Percentiles rank a stretch among this genome's conserved stretches.
phyloP scores from a whole-genome alignment of 139 green algal genomes.

The Coelastrella sp. region DNA sequence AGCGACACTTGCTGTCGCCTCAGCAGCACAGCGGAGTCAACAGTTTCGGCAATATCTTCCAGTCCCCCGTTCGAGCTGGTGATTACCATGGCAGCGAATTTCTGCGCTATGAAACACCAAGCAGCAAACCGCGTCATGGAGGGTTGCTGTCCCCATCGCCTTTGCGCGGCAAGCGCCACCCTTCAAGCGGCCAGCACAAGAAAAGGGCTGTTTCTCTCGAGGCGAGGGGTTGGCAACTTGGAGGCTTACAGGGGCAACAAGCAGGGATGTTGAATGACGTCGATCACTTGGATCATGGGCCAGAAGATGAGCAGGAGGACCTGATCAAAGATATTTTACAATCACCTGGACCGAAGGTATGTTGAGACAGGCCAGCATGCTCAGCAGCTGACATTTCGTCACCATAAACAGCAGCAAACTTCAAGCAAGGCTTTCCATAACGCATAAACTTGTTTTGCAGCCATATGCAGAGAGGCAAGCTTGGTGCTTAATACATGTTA shows the following conservation, averaged over 20 bases:
- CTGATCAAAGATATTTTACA: constrained; percentile 36
- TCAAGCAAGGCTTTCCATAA: neutral
- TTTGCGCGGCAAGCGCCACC: constrained; percentile 14
- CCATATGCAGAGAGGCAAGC: neutral
- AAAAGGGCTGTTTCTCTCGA: constrained; percentile 38
- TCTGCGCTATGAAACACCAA: constrained; percentile 40
- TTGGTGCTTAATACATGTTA: no score
- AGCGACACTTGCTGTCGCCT: neutral
- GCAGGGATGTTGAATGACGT: neutral
- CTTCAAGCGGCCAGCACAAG: constrained; percentile 7
- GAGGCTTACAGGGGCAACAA: neutral
- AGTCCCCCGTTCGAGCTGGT: constrained; percentile 2
- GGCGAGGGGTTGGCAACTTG: constrained; percentile 32
- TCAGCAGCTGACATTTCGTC: no score
- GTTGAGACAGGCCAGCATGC: neutral
- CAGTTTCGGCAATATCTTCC: constrained; percentile 35
- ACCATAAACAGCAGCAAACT: no score
- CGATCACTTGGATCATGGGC: neutral
- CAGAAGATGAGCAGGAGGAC: constrained; percentile 5
- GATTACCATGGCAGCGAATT: constrained; percentile 18
- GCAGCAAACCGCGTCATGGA: constrained; percentile 24
- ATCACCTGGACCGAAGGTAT: constrained; percentile 37
- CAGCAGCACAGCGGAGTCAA: constrained; percentile 25
- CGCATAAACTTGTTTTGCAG: neutral
- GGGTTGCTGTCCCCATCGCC: constrained; percentile 17